A percentile compares a stretch with the other conserved stretches of the same genome.
Evolutionary conservation across 169 alveolate genomes (phyloP).

Genomic region (Theileria annulata): DNA sequence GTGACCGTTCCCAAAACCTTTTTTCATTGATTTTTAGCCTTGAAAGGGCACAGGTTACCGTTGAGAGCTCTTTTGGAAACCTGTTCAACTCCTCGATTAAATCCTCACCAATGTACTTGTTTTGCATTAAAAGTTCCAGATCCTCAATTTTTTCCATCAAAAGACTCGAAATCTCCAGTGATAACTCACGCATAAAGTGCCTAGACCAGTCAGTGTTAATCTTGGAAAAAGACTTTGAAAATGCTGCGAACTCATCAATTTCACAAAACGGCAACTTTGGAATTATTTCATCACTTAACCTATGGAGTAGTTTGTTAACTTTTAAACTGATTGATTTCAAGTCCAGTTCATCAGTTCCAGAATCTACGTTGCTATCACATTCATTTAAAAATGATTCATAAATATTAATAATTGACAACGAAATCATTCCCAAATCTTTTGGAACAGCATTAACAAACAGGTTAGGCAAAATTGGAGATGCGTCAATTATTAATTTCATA

Average conservation of each 20-base stretch:
- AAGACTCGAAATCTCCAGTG: constrained; percentile 42
- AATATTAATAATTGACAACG: constrained; percentile 48
- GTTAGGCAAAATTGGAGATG: constrained; percentile 10
- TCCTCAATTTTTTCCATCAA: constrained; percentile 43
- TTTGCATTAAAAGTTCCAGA: constrained; percentile 16
- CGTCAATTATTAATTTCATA: constrained; percentile 25
- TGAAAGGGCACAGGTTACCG: constrained; percentile 49
- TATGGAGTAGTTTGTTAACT: constrained; percentile 19
- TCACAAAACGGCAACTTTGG: constrained; percentile 57
- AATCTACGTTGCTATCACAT: neutral
- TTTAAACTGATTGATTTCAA: neutral
- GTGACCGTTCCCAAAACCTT: constrained; percentile 34
- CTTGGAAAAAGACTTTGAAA: constrained; percentile 44
- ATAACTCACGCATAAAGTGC: constrained; percentile 44
- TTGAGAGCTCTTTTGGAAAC: constrained; percentile 53
- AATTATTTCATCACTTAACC: constrained; percentile 19
- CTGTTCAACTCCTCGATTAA: constrained; percentile 10
- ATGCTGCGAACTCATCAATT: constrained; percentile 52
- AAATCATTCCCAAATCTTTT: constrained; percentile 65
- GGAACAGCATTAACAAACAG: constrained; percentile 43
- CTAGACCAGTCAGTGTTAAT: constrained; percentile 19
- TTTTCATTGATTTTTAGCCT: constrained; percentile 7
- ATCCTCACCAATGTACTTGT: constrained; percentile 46
- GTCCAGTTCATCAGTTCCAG: neutral
- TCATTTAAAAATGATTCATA: constrained; percentile 31